Base-by-base conservation (phyloP, 345 rosid genomes). In the Hevea brasiliensis region DNA sequence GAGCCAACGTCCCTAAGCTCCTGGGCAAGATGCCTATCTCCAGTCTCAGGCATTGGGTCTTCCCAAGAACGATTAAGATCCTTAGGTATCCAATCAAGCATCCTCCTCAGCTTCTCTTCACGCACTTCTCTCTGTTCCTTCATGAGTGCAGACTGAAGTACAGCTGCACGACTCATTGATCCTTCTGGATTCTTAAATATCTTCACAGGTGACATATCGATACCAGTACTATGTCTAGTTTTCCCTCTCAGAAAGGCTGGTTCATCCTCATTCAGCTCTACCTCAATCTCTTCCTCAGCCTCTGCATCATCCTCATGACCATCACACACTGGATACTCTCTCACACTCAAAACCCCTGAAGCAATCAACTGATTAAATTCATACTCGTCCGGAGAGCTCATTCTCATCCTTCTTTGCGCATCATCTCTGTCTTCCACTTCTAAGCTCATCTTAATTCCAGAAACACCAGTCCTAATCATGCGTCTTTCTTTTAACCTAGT, bases 11-110 rank as follows among this genome's bases (percentile, higher is more conserved):
- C 97, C 50, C 97, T 84, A 56, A 94, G 91, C 82, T 94, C 97
- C 76, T 92, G 97, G 1, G 97, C 97, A 21, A 94, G 97, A 87
- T 86, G 89, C 73, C 97, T 89, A 83, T 90, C 97, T 47, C 97
- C 97, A 32, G 83, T 89, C 88, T 92, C 95, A 0, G 97, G 97
- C 92, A 89, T 90, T 67, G 96, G 97, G 55, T 90, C 97, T 85
- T 92, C 97, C 98, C 97, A 94, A 20, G 95, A 94, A 73, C 93
- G 95, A 88, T 94, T 94, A 74, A 94, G 89, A 92, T 94, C 98
- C 84, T 94, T 92, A 1, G 97, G 97, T 42, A 94, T 92, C 3
- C 89, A 90, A 81, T 94, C 97, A 71, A 94, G 92, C 97, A 92
- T 89, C 8, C 93, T 89, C 74, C 95, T 84, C 76, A 89, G 97